Conservation (phyloP, 2,329 filamentous ascomycete species). For the Diaporthe sp. region DNA sequence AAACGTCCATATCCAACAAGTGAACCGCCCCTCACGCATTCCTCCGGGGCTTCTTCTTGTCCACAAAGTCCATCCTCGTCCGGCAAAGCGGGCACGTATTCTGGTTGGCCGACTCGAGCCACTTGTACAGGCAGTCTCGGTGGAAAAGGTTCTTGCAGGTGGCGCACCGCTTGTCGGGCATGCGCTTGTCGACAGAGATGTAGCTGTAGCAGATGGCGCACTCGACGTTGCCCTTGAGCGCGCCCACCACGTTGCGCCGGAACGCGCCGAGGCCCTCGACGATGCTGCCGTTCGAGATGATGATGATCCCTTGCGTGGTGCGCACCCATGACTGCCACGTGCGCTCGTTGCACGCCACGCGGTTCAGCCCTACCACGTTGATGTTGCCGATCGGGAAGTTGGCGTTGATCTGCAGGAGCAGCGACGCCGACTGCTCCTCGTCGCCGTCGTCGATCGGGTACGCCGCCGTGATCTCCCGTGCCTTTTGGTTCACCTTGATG, state of each 20-base stretch:
- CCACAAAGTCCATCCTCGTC: conserved; percentile 80
- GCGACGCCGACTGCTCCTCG: conserved; percentile 87
- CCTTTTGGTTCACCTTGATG: conserved; percentile 79
- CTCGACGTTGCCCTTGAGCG: conserved; percentile 92
- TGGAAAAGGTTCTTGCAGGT: conserved; percentile 98
- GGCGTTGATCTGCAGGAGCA: conserved; percentile 84
- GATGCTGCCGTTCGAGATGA: conserved; percentile 90
- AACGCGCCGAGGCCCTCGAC: conserved; percentile 90
- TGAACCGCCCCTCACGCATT: neutral
- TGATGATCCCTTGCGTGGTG: conserved; percentile 91
- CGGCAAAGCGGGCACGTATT: conserved; percentile 94
- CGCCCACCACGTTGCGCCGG: conserved; percentile 87
- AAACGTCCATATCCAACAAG: neutral
- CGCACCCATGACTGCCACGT: conserved; percentile 95
- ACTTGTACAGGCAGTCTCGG: conserved; percentile 90
- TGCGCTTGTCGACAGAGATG: conserved; percentile 87
- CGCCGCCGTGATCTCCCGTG: conserved; percentile 83
- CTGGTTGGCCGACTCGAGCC: conserved; percentile 95
- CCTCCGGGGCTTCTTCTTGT: conserved; percentile 40
- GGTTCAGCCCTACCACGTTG: conserved; percentile 80
- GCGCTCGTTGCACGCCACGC: conserved; percentile 89
- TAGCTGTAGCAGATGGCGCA: conserved; percentile 98
- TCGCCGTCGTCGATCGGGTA: conserved; percentile 73
- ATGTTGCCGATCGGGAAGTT: conserved; percentile 88
- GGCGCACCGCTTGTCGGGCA: conserved; percentile 90